These are phyloP conservation scores for Eimeria acervulina DNA, from an alignment of 169 alveolate species.

Conservation along the genomic window DNA sequence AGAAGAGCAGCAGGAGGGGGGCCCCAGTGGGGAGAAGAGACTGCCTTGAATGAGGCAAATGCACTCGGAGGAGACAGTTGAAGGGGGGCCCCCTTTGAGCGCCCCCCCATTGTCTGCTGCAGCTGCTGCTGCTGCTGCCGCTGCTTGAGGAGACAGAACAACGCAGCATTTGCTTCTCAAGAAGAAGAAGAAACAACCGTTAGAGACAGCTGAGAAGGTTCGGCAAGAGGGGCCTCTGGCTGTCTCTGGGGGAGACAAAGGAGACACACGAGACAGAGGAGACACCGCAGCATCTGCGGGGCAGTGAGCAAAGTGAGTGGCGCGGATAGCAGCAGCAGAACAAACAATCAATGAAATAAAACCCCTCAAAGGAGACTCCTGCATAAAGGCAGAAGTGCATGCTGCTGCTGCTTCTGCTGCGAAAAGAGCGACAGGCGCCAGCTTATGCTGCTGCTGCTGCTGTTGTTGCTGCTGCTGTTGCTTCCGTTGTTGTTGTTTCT, in stretches of 20 bases:
- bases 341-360: not conserved
- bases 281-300: not conserved
- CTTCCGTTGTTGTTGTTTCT: not conserved
- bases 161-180: conserved; percentile 10
- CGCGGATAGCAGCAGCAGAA: not conserved
- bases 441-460: too few species aligned
- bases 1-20: not conserved
- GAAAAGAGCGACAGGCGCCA: too few species aligned
- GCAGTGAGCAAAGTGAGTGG: not conserved
- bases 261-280: not conserved
- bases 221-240: not conserved
- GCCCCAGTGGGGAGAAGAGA: not conserved
- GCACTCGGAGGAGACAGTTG: not conserved
- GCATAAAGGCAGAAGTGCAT: not conserved
- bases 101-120: not conserved
- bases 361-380: not conserved
- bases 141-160: not conserved
- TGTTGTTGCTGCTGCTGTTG: not conserved
- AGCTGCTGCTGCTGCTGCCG: not conserved
- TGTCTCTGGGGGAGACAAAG: not conserved
- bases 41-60: not conserved
- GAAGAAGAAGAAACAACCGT: not conserved
- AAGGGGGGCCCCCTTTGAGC: not conserved
- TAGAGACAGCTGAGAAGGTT: not conserved
- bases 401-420: too few species aligned